Evolutionary conservation across 805 yeast genomes (phyloP).

Genomic region (Starmerella ratchasimensis): DNA sequence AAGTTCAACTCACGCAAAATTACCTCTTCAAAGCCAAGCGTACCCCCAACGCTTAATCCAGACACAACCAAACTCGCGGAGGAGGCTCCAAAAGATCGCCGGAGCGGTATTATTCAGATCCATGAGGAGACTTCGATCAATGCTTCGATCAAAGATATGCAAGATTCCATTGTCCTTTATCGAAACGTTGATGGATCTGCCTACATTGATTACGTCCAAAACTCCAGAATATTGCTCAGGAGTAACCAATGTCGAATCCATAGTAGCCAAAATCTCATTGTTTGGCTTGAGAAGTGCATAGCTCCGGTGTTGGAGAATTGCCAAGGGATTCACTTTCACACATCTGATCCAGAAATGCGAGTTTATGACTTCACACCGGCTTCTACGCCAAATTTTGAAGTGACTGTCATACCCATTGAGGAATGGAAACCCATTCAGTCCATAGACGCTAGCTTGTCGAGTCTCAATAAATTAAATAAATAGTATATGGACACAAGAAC

Average conservation of each 20-base stretch:
- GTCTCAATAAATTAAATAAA: conserved; percentile 10
- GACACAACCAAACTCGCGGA: no score
- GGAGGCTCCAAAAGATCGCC: neutral
- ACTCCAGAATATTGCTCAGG: conserved; percentile 14
- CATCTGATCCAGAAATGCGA: conserved; percentile 9
- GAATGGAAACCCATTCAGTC: neutral
- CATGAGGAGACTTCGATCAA: conserved; percentile 1
- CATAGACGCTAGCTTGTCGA: conserved; percentile 1
- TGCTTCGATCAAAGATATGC: conserved; percentile 12
- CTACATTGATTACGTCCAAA: conserved; percentile 12
- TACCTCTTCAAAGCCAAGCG: neutral
- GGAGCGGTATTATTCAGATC: neutral
- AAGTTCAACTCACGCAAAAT: conserved; percentile 6
- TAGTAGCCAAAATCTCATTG: conserved; percentile 12
- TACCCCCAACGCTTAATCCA: neutral
- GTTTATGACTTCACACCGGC: conserved; percentile 21
- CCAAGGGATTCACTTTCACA: conserved; percentile 15
- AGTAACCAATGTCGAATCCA: conserved; percentile 25
- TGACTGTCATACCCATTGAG: neutral
- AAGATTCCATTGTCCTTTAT: conserved; percentile 14
- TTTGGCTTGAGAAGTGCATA: conserved; percentile 21
- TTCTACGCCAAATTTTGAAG: conserved; percentile 2
- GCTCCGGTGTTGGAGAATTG: conserved; percentile 23
- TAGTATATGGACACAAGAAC: conserved; percentile 8
- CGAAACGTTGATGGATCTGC: conserved; percentile 18